Base-by-base conservation (phyloP, 257 asterid species). In the Echites panduratus region DNA sequence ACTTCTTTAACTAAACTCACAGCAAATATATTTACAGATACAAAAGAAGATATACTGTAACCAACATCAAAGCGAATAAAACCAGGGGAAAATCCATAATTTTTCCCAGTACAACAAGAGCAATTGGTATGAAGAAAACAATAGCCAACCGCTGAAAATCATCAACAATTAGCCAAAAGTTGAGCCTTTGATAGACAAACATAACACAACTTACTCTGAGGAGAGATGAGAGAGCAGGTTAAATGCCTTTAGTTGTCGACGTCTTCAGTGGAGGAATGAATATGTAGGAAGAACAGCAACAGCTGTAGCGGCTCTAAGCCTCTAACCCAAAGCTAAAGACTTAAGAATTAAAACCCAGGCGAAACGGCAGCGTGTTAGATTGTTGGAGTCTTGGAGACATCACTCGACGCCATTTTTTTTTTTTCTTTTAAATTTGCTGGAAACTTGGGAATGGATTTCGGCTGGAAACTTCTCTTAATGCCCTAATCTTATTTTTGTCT, bases 1-100 rank as follows among this genome's bases (percentile, higher is more conserved):
- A 49, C 57, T 67, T 66, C 38, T 24, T 20, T 35, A n/a, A 66
- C 70, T 43, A 66, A 22, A 32, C 44, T 32, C 67, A 16, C 67
- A 32, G 47, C 20, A 19, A 17, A 32, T 16, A 27, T 58, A 62
- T 9, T 29, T 14, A 29, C 43, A 29, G 44, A 29, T 3, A 32
- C 10, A 12, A 61, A 38, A 3, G 5, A 7, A 14, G 16, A 2
- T 32, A 20, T 10, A 19, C 12, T 0, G 24, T 32, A 20, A 32
- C 10, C 20, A 52, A 17, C 32, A 50, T 6, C 0, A 59, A 32
- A 59, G 1, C 2, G 40, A 7, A 59, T 27, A 27, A 32, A 4
- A 24, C 9, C 9, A 9, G 17, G 3, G 38, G 9, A 17, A 50
- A 58, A 3, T 12, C 40, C 14, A 26, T 11, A 58, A n/a, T 2